Evolutionary conservation across 164 flowering plant species (phyloP), one percentile per base, ranked within the genome.

Genomic region (Vitis cinerea): DNA sequence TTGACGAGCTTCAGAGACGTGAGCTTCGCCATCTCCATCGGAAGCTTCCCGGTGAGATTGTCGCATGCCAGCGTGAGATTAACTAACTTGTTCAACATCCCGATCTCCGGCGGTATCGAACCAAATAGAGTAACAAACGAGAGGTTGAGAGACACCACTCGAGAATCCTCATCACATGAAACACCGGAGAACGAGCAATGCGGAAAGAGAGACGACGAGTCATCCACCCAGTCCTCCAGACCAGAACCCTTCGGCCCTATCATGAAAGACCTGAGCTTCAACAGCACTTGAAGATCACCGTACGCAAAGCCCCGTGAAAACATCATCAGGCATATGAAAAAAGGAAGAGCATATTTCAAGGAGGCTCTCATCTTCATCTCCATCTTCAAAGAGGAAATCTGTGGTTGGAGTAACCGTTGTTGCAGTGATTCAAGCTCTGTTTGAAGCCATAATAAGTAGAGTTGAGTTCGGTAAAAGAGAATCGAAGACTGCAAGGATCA

Each of bases 181-280:
- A 95, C 90, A 9, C 99, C 99, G 19, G 87, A 66, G 70, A 92
- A 91, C 9, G 72, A 72, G 72, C 98, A 95, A 67, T 91, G 94
- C 1, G 83, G 75, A 3, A 82, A 50, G 2, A 78, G n/a, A 7
- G 81, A 65, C 3, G 77, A 61, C 2, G 81, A 67, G 74, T 37
- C 7, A 44, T 10, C 1, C 47, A 57, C 49, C 98, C 98, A 94
- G 77, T 90, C 88, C 1, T 71, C 68, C 8, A 94, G 88, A 0
- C 78, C 90, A 0, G 84, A 70, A 37, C 82, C 79, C 2, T 76
- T 50, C 0, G 83, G 83, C 0, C 77, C 86, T 9, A 76, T 49
- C 70, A 91, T 62, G 44, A 90, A 67, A 11, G 79, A 11, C 53
- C 85, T 94, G 67, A 94, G 84, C 72, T 80, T 83, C 69, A 91